Conservation (phyloP, 164 flowering plant genomes). For the Berberis vulgaris region DNA sequence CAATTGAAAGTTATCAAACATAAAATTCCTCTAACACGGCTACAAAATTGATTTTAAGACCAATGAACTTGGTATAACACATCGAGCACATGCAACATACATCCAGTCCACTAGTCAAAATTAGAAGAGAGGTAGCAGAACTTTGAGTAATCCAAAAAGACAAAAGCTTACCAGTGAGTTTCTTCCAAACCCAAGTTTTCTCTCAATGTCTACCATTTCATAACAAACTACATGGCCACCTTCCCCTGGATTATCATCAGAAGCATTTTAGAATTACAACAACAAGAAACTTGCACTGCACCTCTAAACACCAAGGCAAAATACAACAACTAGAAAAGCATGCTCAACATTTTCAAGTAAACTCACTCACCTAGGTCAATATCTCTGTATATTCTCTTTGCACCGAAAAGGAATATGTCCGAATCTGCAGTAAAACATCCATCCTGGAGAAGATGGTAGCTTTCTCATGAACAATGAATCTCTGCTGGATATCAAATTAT, state of each 20-base stretch:
- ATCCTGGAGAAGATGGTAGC: conserved; percentile 46
- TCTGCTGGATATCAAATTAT: conserved; percentile 1
- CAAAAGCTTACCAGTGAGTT: conserved; percentile 63
- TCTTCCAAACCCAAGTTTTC: conserved; percentile 83
- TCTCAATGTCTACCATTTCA: conserved; percentile 89
- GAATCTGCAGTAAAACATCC: conserved; percentile 96
- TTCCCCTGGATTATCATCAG: conserved; percentile 42
- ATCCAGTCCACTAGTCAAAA: too few species aligned
- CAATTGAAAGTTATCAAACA: too few species aligned
- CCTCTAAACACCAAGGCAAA: neutral
- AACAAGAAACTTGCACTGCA: neutral
- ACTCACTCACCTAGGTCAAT: conserved; percentile 68
- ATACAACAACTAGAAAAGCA: conserved; percentile 1
- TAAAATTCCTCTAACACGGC: too few species aligned
- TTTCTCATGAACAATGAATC: neutral
- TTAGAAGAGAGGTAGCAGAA: neutral
- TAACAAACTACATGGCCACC: conserved; percentile 85
- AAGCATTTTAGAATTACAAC: conserved; percentile 5
- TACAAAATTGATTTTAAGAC: too few species aligned
- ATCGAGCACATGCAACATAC: too few species aligned
- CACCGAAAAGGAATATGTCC: conserved; percentile 92
- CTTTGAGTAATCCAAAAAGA: neutral
- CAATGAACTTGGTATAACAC: too few species aligned
- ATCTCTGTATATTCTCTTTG: conserved; percentile 86
- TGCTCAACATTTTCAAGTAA: neutral